These are phyloP conservation scores for Chalciporus chontae DNA, from an alignment of 768 basidiomycete species.

Conservation along the genomic window DNA sequence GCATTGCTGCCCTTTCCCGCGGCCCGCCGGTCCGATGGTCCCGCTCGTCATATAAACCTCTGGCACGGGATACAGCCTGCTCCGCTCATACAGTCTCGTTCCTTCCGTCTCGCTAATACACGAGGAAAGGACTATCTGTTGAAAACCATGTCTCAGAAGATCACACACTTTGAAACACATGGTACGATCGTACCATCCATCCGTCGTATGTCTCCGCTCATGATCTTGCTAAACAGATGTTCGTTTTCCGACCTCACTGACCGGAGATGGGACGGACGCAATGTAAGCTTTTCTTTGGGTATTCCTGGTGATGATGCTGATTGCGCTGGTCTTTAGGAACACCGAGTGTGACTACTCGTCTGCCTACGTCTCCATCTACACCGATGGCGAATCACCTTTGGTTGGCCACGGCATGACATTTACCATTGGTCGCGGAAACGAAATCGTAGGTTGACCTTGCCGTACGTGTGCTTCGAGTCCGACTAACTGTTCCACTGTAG, in stretches of 20 bases:
- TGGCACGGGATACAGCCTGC: no score
- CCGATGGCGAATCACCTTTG: constrained; percentile 58
- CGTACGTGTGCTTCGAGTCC: not conserved
- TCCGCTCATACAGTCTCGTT: no score
- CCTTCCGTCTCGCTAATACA: no score
- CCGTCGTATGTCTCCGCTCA: not conserved
- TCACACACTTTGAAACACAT: constrained; percentile 56
- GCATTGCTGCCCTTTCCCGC: not conserved
- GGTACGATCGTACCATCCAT: constrained; percentile 35
- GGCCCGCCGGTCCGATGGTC: not conserved
- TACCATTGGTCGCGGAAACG: constrained; percentile 92
- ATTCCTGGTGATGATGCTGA: not conserved
- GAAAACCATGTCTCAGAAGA: constrained; percentile 37
- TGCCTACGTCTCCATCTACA: constrained; percentile 80
- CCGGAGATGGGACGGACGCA: constrained; percentile 91
- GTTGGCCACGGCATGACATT: constrained; percentile 94
- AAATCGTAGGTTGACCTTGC: constrained; percentile 55
- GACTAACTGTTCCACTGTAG: constrained; percentile 32
- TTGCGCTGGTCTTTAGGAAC: constrained; percentile 54
- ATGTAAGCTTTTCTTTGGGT: constrained; percentile 50
- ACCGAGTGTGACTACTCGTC: constrained; percentile 95
- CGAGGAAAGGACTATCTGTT: no score
- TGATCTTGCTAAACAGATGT: constrained; percentile 52
- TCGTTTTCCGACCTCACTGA: constrained; percentile 87
- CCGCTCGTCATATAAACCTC: not conserved